phyloP scores from a whole-genome alignment of 139 green algal genomes.

The Tetraselmis chui region DNA sequence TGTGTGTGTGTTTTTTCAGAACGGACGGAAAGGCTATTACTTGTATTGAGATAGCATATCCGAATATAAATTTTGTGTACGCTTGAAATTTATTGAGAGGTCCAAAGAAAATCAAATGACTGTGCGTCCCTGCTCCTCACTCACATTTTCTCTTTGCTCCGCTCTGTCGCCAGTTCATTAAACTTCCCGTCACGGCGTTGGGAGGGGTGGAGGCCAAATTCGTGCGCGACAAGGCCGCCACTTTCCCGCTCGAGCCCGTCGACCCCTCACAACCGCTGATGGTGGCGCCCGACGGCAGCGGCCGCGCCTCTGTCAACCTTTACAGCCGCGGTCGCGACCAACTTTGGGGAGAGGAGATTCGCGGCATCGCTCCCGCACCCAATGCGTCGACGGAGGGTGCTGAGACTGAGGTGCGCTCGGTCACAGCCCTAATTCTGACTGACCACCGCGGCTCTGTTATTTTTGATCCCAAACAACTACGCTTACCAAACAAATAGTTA shows the following conservation, averaged over 20 bases:
- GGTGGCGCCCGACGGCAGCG: background rate
- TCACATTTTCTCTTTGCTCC: too few species aligned
- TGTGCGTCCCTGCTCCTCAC: too few species aligned
- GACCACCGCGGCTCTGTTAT: too few species aligned
- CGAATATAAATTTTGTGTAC: too few species aligned
- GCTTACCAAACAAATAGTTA: too few species aligned
- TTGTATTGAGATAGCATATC: too few species aligned
- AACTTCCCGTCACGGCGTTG: background rate
- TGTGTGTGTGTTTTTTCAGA: too few species aligned
- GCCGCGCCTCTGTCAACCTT: background rate
- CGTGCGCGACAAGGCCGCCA: background rate
- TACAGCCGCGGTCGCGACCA: background rate
- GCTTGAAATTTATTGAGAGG: too few species aligned
- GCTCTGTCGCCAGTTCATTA: background rate
- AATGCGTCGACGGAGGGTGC: background rate
- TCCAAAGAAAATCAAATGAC: too few species aligned
- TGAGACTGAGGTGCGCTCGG: background rate
- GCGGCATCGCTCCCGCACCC: background rate
- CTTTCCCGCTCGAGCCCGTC: background rate
- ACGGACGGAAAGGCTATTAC: too few species aligned
- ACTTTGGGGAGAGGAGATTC: background rate
- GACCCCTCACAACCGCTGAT: background rate
- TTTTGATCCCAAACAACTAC: too few species aligned
- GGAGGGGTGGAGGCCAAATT: background rate
- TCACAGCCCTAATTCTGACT: too few species aligned